Evolutionary conservation across 306 rosid genomes (phyloP), one percentile per base, ranked within the genome.

Genomic region (Abrus pulchellus): DNA sequence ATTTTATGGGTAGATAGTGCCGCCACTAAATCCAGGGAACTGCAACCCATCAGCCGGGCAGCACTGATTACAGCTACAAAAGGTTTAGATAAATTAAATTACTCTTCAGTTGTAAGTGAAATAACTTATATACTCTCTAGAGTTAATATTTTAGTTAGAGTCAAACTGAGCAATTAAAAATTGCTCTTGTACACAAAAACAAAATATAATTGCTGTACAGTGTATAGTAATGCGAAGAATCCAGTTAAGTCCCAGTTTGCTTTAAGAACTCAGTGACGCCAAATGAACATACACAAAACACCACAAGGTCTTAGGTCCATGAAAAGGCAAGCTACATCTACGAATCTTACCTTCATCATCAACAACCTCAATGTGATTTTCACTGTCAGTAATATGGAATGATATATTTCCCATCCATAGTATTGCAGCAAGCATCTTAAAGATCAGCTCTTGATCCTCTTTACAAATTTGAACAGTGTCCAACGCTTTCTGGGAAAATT

Each of bases 321-420:
- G 65, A 29, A 54, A 68, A 52, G 76, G 34, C 49, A 66, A 63
- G 69, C 81, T 63, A 78, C 72, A 4, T 59, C 53, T 30, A 29
- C 60, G 32, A 52, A 77, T 47, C 85, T 78, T 87, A 96, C 99
- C 99, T 90, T 93, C 98, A 89, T 89, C 90, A 78, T 82, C 87
- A 57, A 90, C 66, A 74, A 96, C 97, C 86, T 90, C 92, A 60
- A 88, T 89, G 48, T 90, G 87, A 83, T 89, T 89, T 81, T 77
- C 97, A 83, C 83, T 80, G 85, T 89, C 88, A 69, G 74, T 75
- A 70, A 79, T 81, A 86, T 86, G 75, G 83, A 96, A 93, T 81
- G 98, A 88, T 88, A 93, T 88, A 87, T 96, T 96, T 87, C 99
- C 99, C 73, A 96, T 80, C 99, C 99, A 96, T 66, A 96, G 73